Percentiles rank a stretch among this genome's conserved stretches.
Conservation (phyloP, 306 rosid genomes). For the Quercus mongolica region DNA sequence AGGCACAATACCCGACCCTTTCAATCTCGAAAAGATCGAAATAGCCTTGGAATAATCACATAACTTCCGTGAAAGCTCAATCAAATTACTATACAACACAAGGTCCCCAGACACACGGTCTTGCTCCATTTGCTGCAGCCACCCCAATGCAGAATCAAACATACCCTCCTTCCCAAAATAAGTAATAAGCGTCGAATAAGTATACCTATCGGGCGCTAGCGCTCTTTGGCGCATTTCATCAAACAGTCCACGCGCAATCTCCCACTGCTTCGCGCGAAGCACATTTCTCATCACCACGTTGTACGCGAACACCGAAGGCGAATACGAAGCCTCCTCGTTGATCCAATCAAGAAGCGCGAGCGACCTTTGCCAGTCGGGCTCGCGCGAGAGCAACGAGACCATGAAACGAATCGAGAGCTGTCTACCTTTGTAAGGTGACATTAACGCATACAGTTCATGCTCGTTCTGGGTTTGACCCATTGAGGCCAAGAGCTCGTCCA, state of each 20-base stretch:
- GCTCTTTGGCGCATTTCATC: slow-evolving; percentile 91
- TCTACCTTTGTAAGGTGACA: slow-evolving; percentile 57
- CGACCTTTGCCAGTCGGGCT: slow-evolving; percentile 85
- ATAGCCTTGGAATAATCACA: slow-evolving; percentile 86
- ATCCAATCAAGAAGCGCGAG: slow-evolving; percentile 89
- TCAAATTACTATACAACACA: slow-evolving; percentile 77
- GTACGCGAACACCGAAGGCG: slow-evolving; percentile 79
- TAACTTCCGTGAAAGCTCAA: slow-evolving; percentile 79
- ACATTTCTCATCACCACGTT: slow-evolving; percentile 80
- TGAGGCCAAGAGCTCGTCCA: slow-evolving; percentile 63
- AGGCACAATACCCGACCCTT: slow-evolving; percentile 54
- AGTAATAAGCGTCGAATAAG: slow-evolving; percentile 87
- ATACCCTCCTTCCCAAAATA: slow-evolving; percentile 72
- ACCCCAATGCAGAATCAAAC: slow-evolving; percentile 81
- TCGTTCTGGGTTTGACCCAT: slow-evolving; percentile 56
- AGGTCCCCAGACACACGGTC: slow-evolving; percentile 82
- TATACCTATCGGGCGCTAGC: slow-evolving; percentile 80
- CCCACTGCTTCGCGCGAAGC: slow-evolving; percentile 79
- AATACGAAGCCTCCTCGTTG: slow-evolving; percentile 64
- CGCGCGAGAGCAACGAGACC: slow-evolving; percentile 79
- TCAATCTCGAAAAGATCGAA: slow-evolving; percentile 63
- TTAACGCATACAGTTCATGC: slow-evolving; percentile 51
- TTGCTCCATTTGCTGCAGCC: slow-evolving; percentile 93
- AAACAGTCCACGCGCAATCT: slow-evolving; percentile 81
- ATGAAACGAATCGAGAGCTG: slow-evolving; percentile 78